Conservation (phyloP, 2,329 filamentous ascomycete genomes). For the Chaetomium strumarium region DNA sequence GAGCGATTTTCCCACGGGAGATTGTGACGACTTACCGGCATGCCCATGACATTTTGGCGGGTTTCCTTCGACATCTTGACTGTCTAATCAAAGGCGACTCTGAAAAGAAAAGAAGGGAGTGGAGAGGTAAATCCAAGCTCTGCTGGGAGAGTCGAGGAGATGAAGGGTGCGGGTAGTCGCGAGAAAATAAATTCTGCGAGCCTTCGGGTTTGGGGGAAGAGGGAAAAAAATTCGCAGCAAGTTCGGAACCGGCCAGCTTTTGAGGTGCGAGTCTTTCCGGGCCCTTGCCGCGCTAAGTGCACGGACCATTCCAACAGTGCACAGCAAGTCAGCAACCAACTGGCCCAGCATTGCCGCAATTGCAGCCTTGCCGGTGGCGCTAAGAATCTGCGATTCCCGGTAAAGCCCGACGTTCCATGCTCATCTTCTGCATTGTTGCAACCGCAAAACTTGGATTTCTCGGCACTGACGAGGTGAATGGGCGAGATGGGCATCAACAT, state of each 20-base stretch:
- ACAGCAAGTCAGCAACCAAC: conserved; percentile 15
- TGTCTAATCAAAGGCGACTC: conserved; percentile 37
- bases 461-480: too few species aligned
- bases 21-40: conserved; percentile 51
- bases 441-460: conserved; percentile 5
- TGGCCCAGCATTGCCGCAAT: conserved; percentile 9
- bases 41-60: conserved; percentile 52
- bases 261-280: conserved; percentile 50
- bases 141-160: conserved; percentile 31
- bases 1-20: conserved; percentile 27
- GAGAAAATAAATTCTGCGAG: conserved; percentile 41
- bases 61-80: conserved; percentile 50
- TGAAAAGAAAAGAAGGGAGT: conserved; percentile 51
- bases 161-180: conserved; percentile 28
- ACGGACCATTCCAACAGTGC: conserved; percentile 19
- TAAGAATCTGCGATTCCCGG: conserved; percentile 23
- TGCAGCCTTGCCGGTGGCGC: conserved; percentile 19
- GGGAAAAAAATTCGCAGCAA: conserved; percentile 41
- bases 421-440: conserved; percentile 7
- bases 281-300: conserved; percentile 22
- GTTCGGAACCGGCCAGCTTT: conserved; percentile 45
- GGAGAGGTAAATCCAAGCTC: conserved; percentile 49
- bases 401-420: conserved; percentile 25
- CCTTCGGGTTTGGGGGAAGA: conserved; percentile 38
- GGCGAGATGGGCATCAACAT: too few species aligned